Evolutionary conservation across 331 rosid genomes (phyloP).

Genomic region (Dryas integrifolia): DNA sequence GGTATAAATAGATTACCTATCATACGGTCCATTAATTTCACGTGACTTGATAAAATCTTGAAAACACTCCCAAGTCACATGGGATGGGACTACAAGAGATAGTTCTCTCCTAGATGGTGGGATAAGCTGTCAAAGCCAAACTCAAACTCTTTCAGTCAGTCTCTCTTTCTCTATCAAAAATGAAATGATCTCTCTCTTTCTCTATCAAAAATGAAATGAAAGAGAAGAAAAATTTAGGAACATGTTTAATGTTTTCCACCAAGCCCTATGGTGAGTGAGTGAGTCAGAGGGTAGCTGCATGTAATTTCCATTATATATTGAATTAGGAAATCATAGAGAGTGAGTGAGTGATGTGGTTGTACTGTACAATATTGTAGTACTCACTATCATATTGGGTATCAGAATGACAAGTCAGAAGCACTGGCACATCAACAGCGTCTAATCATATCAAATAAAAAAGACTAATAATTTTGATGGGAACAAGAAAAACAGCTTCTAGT

Average conservation of each 20-base stretch:
- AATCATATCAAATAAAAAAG: constrained; percentile 43
- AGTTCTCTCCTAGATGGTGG: constrained; percentile 3
- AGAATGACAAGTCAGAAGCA: constrained; percentile 37
- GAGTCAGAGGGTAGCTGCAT: not conserved
- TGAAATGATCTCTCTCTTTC: not conserved
- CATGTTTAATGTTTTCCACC: not conserved
- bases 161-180: too few species aligned
- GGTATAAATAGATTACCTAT: too few species aligned
- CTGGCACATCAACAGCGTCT: constrained; percentile 33
- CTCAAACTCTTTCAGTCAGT: not conserved
- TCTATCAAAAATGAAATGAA: too few species aligned
- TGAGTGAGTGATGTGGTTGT: too few species aligned
- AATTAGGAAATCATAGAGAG: not conserved
- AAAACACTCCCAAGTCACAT: not conserved
- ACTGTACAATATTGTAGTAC: constrained; percentile 13
- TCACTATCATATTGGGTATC: constrained; percentile 13
- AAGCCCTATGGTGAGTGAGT: not conserved
- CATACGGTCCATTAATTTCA: not conserved
- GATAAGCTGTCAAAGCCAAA: constrained; percentile 14
- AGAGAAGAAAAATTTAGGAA: too few species aligned
- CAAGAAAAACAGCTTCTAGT: not conserved
- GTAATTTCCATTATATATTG: constrained; percentile 1
- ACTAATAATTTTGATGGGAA: not conserved
- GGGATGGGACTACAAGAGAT: not conserved
- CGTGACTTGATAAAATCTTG: not conserved